Evolutionary conservation across 2,329 filamentous ascomycete genomes (phyloP), one percentile per base, ranked within the genome.

Genomic region (Oidium heveae): DNA sequence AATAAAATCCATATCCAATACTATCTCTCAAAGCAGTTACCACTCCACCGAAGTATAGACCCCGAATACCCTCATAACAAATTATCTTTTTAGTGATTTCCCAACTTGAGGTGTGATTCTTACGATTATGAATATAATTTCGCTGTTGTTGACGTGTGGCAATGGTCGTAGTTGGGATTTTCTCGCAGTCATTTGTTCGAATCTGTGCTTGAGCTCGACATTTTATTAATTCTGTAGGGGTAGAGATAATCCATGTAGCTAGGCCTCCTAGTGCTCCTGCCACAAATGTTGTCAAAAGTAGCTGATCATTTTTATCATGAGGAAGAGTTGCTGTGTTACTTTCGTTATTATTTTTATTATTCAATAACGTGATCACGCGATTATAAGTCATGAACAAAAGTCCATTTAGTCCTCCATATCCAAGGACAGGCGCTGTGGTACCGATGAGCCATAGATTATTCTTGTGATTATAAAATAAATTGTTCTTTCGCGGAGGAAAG

Each of bases 1-100:
- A 96, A 65, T 95, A 96, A 67, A 95, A 95, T 0, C 88, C 89
- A 68, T 95, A 96, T n/a, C 89, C 89, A 55, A 95, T 76, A 56
- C 82, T 82, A 67, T 96, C 89, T 52, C 89, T 74, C 43, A 89
- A 65, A 54, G 82, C 85, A 0, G 89, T 96, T 16, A 95, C 78
- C 0, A 70, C 72, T 20, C 89, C 89, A 20, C 87, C 89, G 58
- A 80, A 75, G 64, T 94, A 95, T 22, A 95, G 67, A 0, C 87
- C 88, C 41, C 73, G 71, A 3, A 86, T 55, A 0, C 81, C 71
- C 4, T 82, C 77, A 1, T 65, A 68, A 37, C 67, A 71, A 62
- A 79, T 70, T 28, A 86, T 76, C 22, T 77, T 71, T 54, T 72
- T 75, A 1, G 79, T 73, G 54, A 91, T 78, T 4, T 65, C 66